Evolutionary conservation across 805 yeast genomes (phyloP), one percentile per base, ranked within the genome.

Genomic region (Myxozyma vanderwaltii): DNA sequence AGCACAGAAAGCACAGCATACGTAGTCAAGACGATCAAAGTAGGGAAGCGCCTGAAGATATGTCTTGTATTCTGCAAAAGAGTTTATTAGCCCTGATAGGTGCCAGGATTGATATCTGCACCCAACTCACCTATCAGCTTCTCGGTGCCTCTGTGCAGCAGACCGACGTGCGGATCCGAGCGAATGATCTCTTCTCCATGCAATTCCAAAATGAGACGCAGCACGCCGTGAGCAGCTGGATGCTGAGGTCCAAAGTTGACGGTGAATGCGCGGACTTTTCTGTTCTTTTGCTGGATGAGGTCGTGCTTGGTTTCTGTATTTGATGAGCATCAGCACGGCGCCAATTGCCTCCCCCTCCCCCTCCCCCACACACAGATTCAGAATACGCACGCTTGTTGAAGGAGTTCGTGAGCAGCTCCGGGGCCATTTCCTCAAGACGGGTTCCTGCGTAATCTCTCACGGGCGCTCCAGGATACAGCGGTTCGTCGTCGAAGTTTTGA

Each of bases 211-310:
- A 89, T 89, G 74, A 89, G 79, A 72, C 96, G 82, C 78, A 89
- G 79, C 75, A 89, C 96, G 67, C 96, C 96, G 77, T 89, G 96
- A 29, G 96, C 96, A 63, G 96, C 96, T 24, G 96, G 96, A 78
- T 89, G 96, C 77, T 89, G 96, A 50, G 96, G 96, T 38, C 96
- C 96, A 72, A 89, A 89, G 76, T 89, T 89, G 72, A 89, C 85
- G 51, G 96, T 89, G 78, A 89, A 89, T 72, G 88, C 95, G 74
- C 96, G 84, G 71, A 89, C 85, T 73, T 88, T 75, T 59, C 69
- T 68, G 24, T 57, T 57, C 36, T 63, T 48, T 6, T 24, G 36
- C 39, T 74, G 74, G 38, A 47, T 38, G 24, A 62, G 50, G 26
- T 62, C 64, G 8, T 23, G 31, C 24, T 21, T 33, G 5, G 55